These are phyloP conservation scores for Apiospora saccharicola DNA, from an alignment of 2,329 filamentous ascomycete genomes.

Conservation along the genomic window DNA sequence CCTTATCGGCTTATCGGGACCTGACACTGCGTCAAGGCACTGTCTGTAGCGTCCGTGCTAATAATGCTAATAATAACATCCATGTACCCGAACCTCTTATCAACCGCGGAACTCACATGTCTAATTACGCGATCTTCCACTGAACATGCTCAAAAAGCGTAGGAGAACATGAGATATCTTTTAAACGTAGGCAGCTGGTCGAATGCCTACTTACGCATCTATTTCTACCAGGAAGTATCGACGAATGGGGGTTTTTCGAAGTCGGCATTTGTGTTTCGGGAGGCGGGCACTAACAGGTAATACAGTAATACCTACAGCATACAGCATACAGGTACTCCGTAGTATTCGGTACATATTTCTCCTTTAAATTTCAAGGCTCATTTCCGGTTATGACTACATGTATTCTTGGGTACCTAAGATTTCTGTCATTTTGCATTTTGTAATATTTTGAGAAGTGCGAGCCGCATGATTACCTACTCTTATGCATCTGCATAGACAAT, in stretches of 20 bases:
- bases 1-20: constrained; percentile 15
- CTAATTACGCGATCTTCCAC: background rate
- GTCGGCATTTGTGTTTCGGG: background rate
- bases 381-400: no score
- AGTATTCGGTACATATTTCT: no score
- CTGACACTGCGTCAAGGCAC: background rate
- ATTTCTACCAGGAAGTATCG: background rate
- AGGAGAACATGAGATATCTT: background rate
- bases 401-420: no score
- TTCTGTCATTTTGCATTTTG: no score
- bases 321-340: background rate
- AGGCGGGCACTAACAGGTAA: background rate
- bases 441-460: no score
- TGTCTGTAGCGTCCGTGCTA: background rate
- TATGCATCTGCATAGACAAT: background rate
- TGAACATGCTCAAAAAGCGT: background rate
- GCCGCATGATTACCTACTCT: background rate
- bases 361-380: no score
- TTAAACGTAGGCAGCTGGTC: background rate
- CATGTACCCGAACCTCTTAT: background rate
- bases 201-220: background rate
- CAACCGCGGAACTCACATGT: no score
- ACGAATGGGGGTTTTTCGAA: background rate
- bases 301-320: background rate
- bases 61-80: background rate